A percentile compares a stretch with the other conserved stretches of the same genome.
phyloP scores from a whole-genome alignment of 2,329 filamentous ascomycete genomes.

The Cadophora sp. region DNA sequence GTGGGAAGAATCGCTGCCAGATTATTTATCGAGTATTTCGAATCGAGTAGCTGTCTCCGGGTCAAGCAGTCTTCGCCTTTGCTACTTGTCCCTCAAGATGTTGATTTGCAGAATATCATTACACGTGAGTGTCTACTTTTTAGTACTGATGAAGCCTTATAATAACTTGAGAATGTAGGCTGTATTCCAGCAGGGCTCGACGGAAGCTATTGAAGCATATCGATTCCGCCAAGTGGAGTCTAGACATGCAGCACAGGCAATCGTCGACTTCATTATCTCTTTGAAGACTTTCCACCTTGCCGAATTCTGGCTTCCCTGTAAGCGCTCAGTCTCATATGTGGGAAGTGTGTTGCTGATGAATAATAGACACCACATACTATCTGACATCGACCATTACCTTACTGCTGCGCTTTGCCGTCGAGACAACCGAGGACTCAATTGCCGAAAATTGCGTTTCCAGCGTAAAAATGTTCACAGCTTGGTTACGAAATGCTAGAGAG shows the following conservation, averaged over 20 bases:
- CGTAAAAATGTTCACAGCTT: slow-evolving; percentile 22
- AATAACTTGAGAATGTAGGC: not conserved
- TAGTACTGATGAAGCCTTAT: not conserved
- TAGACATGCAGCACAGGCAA: slow-evolving; percentile 38
- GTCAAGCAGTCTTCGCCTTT: slow-evolving; percentile 29
- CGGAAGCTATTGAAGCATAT: slow-evolving; percentile 19
- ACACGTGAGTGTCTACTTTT: slow-evolving; percentile 21
- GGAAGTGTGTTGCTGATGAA: not conserved
- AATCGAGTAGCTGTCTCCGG: slow-evolving; percentile 21
- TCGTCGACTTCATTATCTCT: slow-evolving; percentile 37
- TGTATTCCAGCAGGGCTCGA: slow-evolving; percentile 21
- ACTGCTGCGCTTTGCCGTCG: slow-evolving; percentile 34
- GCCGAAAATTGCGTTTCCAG: slow-evolving; percentile 23
- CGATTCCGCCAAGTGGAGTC: slow-evolving; percentile 33
- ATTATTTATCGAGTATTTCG: slow-evolving; percentile 3
- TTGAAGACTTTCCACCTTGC: slow-evolving; percentile 35
- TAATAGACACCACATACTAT: slow-evolving; percentile 42
- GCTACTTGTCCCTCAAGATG: slow-evolving; percentile 32
- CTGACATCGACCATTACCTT: slow-evolving; percentile 38
- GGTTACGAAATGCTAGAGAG: slow-evolving; percentile 36
- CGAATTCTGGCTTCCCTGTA: slow-evolving; percentile 44
- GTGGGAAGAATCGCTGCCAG: slow-evolving; percentile 34
- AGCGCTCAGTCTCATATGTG: not conserved
- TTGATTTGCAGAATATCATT: slow-evolving; percentile 32
- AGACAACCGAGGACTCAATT: slow-evolving; percentile 26